phyloP scores from a whole-genome alignment of 1,284 basidiomycete species.

The Fomitopsis pinicola region DNA sequence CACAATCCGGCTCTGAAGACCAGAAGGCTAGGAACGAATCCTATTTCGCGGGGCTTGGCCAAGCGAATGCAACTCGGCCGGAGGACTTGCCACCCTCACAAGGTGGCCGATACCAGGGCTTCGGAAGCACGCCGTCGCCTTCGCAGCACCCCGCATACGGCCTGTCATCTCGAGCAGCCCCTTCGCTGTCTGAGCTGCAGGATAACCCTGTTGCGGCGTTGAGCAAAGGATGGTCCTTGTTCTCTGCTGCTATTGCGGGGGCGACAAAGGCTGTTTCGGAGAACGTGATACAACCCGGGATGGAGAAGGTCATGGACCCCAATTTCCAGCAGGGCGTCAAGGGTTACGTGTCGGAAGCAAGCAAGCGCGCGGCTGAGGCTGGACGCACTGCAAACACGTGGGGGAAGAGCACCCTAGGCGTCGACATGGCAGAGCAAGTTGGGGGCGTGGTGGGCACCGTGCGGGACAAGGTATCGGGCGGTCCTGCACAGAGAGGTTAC shows the following conservation, averaged over 20 bases:
- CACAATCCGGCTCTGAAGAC: constrained; percentile 36
- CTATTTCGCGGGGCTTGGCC: constrained; percentile 73
- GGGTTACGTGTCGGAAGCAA: constrained; percentile 67
- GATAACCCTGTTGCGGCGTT: constrained; percentile 75
- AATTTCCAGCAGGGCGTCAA: constrained; percentile 67
- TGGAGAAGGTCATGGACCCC: constrained; percentile 75
- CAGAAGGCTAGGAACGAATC: constrained; percentile 74
- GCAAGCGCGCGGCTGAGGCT: constrained; percentile 52
- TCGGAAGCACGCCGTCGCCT: constrained; percentile 69
- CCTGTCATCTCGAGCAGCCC: constrained; percentile 68
- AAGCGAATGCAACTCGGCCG: constrained; percentile 65
- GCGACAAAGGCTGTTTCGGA: constrained; percentile 73
- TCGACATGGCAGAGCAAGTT: constrained; percentile 74
- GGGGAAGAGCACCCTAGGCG: constrained; percentile 69
- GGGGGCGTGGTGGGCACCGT: constrained; percentile 55
- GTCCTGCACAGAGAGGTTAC: constrained; percentile 51
- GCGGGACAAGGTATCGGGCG: constrained; percentile 38
- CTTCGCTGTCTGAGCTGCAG: constrained; percentile 69
- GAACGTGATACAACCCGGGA: constrained; percentile 78
- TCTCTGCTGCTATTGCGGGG: constrained; percentile 70
- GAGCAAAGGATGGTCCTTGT: constrained; percentile 82
- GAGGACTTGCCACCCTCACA: constrained; percentile 77
- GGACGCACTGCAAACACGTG: constrained; percentile 66
- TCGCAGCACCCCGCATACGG: constrained; percentile 55
- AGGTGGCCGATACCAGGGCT: constrained; percentile 82